Evolutionary conservation across 2,329 filamentous ascomycete species (phyloP).

Genomic region (Aspergillus ochraceoroseus): DNA sequence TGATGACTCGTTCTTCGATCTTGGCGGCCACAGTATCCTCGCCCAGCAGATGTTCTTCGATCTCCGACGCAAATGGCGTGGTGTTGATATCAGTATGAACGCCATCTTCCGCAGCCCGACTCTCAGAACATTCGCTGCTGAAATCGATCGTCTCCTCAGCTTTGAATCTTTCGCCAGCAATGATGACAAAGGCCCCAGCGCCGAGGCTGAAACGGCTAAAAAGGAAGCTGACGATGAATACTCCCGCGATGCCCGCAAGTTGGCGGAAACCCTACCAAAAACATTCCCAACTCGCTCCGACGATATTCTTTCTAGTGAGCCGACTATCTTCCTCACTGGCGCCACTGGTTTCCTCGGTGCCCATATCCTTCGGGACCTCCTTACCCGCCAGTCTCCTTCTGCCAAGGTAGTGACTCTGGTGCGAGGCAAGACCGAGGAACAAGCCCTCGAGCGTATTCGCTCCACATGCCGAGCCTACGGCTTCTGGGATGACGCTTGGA

Average conservation of each 20-base stretch:
- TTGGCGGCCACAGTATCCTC: constrained; percentile 74
- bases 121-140: constrained; percentile 52
- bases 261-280: constrained; percentile 48
- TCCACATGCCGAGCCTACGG: constrained; percentile 70
- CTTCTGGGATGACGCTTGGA: constrained; percentile 66
- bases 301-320: constrained; percentile 33
- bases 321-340: constrained; percentile 76
- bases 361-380: background rate
- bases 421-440: constrained; percentile 59
- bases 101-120: constrained; percentile 66
- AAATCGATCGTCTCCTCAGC: constrained; percentile 51
- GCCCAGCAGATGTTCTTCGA: constrained; percentile 75
- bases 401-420: constrained; percentile 70
- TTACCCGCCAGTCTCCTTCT: background rate
- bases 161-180: constrained; percentile 45
- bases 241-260: constrained; percentile 48
- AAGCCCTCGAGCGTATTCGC: constrained; percentile 60
- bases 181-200: constrained; percentile 42
- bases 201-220: constrained; percentile 27
- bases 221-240: constrained; percentile 46
- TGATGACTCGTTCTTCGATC: constrained; percentile 67
- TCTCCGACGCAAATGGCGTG: constrained; percentile 57
- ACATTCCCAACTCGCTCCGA: constrained; percentile 36
- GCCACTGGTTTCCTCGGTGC: constrained; percentile 58
- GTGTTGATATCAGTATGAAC: constrained; percentile 64